These are phyloP conservation scores for Aspergillus sp. DNA, from an alignment of 2,329 filamentous ascomycete species.

Conservation along the genomic window DNA sequence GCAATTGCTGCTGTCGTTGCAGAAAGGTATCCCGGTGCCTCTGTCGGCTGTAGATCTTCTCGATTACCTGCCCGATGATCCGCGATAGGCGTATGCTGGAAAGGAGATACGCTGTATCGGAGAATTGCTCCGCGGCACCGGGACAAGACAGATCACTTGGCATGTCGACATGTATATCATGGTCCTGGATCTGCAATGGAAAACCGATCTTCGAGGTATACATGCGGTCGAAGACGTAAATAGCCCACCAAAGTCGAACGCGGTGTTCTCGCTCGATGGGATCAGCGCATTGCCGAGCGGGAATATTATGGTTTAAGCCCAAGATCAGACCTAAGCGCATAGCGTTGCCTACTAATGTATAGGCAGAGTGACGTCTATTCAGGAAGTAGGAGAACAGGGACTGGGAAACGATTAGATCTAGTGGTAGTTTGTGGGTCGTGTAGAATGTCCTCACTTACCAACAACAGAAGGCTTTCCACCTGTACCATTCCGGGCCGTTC, in stretches of 20 bases:
- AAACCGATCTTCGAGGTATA: constrained; percentile 46
- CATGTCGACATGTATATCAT: constrained; percentile 38
- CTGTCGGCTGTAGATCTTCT: constrained; percentile 25
- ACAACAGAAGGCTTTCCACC: constrained; percentile 37
- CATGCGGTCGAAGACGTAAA: constrained; percentile 38
- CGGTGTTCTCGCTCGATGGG: constrained; percentile 32
- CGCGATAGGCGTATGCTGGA: constrained; percentile 28
- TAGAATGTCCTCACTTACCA: constrained; percentile 20
- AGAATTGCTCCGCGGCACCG: constrained; percentile 26
- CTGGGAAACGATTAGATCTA: constrained; percentile 11
- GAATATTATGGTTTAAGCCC: constrained; percentile 39
- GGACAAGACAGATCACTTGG: constrained; percentile 22
- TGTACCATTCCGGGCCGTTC: constrained; percentile 42
- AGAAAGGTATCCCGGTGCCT: constrained; percentile 26
- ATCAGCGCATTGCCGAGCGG: constrained; percentile 22
- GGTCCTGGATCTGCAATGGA: constrained; percentile 45
- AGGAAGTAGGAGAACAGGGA: constrained; percentile 25
- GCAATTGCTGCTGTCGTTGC: constrained; percentile 31
- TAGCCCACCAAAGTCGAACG: constrained; percentile 31
- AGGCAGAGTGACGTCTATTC: constrained; percentile 26
- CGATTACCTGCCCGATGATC: constrained; percentile 25
- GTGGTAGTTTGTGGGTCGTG: background rate
- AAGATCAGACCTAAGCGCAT: constrained; percentile 39
- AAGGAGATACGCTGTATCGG: constrained; percentile 27
- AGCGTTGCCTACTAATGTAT: constrained; percentile 30